These are phyloP conservation scores for Arthroderma sp. DNA, from an alignment of 2,329 filamentous ascomycete species.

Conservation along the genomic window DNA sequence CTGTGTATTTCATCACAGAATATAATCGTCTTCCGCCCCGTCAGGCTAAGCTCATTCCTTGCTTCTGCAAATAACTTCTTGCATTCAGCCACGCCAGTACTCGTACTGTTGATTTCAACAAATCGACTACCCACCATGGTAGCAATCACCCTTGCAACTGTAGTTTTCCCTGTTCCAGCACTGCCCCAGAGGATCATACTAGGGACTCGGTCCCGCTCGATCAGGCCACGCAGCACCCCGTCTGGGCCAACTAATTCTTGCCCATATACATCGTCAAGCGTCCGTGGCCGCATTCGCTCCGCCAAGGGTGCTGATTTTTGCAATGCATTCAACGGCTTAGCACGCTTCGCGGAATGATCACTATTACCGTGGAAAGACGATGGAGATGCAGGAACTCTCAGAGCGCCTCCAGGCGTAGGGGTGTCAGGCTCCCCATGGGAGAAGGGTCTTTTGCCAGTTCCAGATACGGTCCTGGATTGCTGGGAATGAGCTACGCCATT, in stretches of 20 bases:
- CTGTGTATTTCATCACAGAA: constrained; percentile 97
- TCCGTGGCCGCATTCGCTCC: constrained; percentile 81
- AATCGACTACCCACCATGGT: constrained; percentile 72
- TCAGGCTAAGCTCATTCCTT: constrained; percentile 63
- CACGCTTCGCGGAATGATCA: constrained; percentile 43
- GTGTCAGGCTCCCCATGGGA: neutral
- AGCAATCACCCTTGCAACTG: constrained; percentile 84
- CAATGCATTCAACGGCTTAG: constrained; percentile 47
- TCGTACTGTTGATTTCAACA: constrained; percentile 91
- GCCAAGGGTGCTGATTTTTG: constrained; percentile 70
- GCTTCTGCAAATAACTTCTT: constrained; percentile 87
- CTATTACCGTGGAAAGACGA: neutral
- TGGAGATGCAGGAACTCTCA: neutral
- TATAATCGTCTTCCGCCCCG: constrained; percentile 82
- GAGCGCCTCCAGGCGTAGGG: neutral
- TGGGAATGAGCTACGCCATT: neutral
- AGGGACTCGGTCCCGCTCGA: constrained; percentile 73
- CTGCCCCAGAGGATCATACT: constrained; percentile 80
- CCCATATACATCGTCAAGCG: constrained; percentile 74
- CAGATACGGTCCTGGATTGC: neutral
- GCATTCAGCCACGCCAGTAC: constrained; percentile 73
- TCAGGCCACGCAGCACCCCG: constrained; percentile 75
- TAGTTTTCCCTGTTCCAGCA: constrained; percentile 41
- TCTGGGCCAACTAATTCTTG: constrained; percentile 78
- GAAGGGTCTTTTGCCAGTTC: neutral